Base-by-base conservation (phyloP, 2,329 filamentous ascomycete species). In the Lasiodiplodia citricola region DNA sequence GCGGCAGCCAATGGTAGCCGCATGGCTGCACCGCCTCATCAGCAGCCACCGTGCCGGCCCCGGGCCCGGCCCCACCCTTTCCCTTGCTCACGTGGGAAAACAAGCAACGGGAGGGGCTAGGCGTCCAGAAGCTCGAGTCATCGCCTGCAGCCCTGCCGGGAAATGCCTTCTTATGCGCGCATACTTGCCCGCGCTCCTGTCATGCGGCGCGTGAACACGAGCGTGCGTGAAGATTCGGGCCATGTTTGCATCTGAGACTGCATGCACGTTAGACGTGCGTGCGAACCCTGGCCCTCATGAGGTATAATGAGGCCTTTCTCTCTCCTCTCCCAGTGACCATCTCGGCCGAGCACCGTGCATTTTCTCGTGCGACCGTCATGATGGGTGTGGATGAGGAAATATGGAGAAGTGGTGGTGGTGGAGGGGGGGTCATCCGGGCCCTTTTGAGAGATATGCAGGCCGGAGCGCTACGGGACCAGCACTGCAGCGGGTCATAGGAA, bases 1-100 rank as follows among this genome's bases (percentile, higher is more conserved):
- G 44, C 44, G 44, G 44, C 21, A 47, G n/a, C 44, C 8, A 35
- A 35, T 35, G n/a, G 11, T 3, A 21, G 7, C 8, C 1, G 44
- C 44, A 47, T 13, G 7, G 18, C 18, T 10, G 57, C 57, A 60
- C 57, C 57, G 57, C 57, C 57, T 60, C 57, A 58, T 60, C 57
- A 60, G 57, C 57, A 60, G 57, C 37, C 57, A 60, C 57, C 41
- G 11, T 28, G 21, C 25, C 50, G 50, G 50, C 23, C 21, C 25
- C 51, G 51, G 51, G 14, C 25, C 51, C 51, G 51, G 51, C 51
- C 51, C 51, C 51, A 54, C 51, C 23, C 51, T 25, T 31, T 4
- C 25, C 28, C 14, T 31, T 8, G 7, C 25, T 54, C 51, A 54
- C 51, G 51, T 28, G 51, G 51, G 23, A 2, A 54, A 25, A 31